These are phyloP conservation scores for Parietaria judaica DNA, from an alignment of 306 rosid genomes.

Conservation along the genomic window DNA sequence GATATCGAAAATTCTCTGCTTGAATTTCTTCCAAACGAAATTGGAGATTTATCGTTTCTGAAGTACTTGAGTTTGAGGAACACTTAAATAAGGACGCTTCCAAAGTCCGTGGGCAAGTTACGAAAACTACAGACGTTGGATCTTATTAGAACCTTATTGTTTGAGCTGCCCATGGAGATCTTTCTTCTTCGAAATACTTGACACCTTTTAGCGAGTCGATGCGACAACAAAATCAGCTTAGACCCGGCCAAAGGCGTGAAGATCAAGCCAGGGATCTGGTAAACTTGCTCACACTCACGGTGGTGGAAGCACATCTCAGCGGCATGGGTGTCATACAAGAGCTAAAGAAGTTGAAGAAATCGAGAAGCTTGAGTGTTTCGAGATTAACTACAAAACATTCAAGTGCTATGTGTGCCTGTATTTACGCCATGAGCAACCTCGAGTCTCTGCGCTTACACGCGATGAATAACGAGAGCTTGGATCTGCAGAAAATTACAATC, in stretches of 20 bases:
- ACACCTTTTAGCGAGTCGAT: no score
- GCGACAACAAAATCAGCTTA: neutral
- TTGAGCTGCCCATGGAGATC: neutral
- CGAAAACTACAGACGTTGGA: conserved; percentile 3
- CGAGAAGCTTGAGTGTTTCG: neutral
- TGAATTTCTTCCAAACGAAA: conserved; percentile 1
- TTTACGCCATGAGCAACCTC: neutral
- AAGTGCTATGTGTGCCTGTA: neutral
- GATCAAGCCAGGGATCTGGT: neutral
- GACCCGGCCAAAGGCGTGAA: neutral
- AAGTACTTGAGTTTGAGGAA: conserved; percentile 7
- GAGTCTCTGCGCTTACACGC: neutral
- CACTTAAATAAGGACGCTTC: neutral
- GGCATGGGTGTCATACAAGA: neutral
- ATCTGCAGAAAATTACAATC: neutral
- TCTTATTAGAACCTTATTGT: neutral
- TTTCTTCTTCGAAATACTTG: neutral
- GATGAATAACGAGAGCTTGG: neutral
- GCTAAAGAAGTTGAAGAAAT: neutral
- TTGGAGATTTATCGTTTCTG: conserved; percentile 2
- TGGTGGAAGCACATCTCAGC: neutral
- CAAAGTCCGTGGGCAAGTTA: conserved; percentile 2
- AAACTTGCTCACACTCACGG: neutral
- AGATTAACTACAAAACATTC: neutral
- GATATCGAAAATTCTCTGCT: neutral